Conservation (phyloP, 2,329 filamentous ascomycete genomes). For the Calonectria pseudoreteaudii region DNA sequence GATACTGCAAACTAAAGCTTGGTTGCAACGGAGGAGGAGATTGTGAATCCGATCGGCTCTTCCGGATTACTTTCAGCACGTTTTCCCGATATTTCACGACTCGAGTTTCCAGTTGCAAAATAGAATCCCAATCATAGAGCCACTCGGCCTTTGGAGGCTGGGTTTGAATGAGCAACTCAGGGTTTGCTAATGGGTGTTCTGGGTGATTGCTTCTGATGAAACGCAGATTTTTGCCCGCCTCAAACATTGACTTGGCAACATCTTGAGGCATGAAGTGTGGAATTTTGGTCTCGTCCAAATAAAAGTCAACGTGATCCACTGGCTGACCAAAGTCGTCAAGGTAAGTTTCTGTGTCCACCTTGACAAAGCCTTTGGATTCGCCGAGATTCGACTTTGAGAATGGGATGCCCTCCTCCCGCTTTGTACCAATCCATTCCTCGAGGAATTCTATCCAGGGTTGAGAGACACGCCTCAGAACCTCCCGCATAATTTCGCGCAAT, state of each 20-base stretch:
- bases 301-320: constrained; percentile 68
- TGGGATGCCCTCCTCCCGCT: constrained; percentile 66
- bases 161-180: constrained; percentile 58
- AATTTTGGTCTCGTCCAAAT: constrained; percentile 73
- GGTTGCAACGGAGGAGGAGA: not conserved
- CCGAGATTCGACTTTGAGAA: constrained; percentile 60
- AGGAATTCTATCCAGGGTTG: constrained; percentile 75
- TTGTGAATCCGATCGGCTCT: constrained; percentile 15
- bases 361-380: constrained; percentile 69
- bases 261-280: constrained; percentile 79
- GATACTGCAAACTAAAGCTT: not conserved
- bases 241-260: constrained; percentile 78
- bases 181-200: constrained; percentile 73
- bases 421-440: constrained; percentile 81
- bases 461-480: constrained; percentile 73
- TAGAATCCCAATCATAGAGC: constrained; percentile 78
- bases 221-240: constrained; percentile 81
- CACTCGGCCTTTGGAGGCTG: constrained; percentile 72
- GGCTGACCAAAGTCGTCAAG: constrained; percentile 71
- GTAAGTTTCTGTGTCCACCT: constrained; percentile 64
- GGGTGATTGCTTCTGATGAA: constrained; percentile 79
- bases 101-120: constrained; percentile 71
- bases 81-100: constrained; percentile 56
- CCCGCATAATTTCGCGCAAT: constrained; percentile 73
- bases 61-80: constrained; percentile 41